Percentiles rank a stretch among this genome's conserved stretches.
Conservation (phyloP, 371 early-diverging fungal species). For the Mortierella sp. region DNA sequence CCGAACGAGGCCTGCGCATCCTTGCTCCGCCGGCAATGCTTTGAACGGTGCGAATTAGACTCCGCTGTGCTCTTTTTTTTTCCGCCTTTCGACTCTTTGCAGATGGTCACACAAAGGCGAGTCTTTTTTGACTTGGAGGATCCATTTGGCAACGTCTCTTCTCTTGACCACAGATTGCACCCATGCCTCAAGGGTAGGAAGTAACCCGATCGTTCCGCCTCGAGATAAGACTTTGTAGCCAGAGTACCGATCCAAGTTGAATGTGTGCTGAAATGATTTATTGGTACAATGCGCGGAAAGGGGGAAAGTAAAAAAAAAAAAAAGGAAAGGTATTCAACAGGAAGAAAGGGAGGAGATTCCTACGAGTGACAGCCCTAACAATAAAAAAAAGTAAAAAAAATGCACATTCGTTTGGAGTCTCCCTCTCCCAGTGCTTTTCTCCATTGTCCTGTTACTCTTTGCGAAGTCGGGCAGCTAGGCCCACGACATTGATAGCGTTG, state of each 20-base stretch:
- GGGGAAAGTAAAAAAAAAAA: neutral
- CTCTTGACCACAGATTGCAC: neutral
- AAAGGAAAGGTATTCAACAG: neutral
- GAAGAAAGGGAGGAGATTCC: neutral
- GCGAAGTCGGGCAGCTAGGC: constrained; percentile 43
- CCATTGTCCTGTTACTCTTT: constrained; percentile 9
- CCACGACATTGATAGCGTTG: constrained; percentile 36
- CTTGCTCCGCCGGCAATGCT: no score
- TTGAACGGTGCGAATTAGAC: no score
- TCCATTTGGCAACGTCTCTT: neutral
- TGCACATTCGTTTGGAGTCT: no score
- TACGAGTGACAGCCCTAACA: neutral
- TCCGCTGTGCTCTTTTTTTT: no score
- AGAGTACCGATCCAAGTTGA: neutral
- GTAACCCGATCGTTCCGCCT: no score
- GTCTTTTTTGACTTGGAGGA: neutral
- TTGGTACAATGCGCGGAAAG: neutral
- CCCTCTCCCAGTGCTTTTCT: neutral
- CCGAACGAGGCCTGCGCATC: no score
- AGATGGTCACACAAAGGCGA: neutral
- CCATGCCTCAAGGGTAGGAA: neutral
- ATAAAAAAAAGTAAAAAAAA: no score
- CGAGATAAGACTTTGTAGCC: neutral
- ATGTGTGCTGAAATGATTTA: neutral
- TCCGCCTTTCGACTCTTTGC: constrained; percentile 1